Evolutionary conservation across 2,329 filamentous ascomycete genomes (phyloP).

Genomic region (Scytalidium lignicola): DNA sequence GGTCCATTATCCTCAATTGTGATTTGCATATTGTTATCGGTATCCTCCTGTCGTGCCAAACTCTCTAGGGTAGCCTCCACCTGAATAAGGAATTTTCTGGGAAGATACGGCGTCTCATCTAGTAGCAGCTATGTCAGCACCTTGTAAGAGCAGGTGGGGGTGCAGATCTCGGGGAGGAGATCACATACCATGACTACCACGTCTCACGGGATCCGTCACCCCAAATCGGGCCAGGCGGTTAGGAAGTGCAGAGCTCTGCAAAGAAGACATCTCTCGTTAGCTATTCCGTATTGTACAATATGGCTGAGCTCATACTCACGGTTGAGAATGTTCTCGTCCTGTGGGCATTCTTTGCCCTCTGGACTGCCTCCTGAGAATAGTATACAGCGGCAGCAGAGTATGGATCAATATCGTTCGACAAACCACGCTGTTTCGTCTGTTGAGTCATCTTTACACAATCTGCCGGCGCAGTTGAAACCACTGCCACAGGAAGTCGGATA

Average conservation of each 20-base stretch:
- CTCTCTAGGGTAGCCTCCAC: slow-evolving; percentile 79
- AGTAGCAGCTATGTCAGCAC: slow-evolving; percentile 9
- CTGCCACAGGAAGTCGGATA: background rate
- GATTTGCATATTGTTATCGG: slow-evolving; percentile 92
- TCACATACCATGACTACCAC: slow-evolving; percentile 27
- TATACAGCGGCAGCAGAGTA: slow-evolving; percentile 26
- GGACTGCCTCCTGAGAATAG: slow-evolving; percentile 21
- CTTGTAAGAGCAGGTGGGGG: background rate
- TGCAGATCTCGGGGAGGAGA: slow-evolving; percentile 2
- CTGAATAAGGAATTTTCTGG: slow-evolving; percentile 79
- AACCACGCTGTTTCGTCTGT: slow-evolving; percentile 8
- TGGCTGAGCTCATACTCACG: slow-evolving; percentile 11
- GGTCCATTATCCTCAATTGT: slow-evolving; percentile 94
- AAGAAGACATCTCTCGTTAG: slow-evolving; percentile 6
- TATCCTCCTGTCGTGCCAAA: slow-evolving; percentile 81
- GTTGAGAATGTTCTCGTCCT: slow-evolving; percentile 26
- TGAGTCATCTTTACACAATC: background rate
- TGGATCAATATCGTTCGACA: slow-evolving; percentile 24
- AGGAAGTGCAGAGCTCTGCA: background rate
- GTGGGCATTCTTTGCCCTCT: slow-evolving; percentile 20
- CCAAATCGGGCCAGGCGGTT: slow-evolving; percentile 1
- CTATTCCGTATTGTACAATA: background rate
- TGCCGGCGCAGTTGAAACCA: background rate
- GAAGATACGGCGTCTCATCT: slow-evolving; percentile 69
- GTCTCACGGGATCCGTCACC: slow-evolving; percentile 20